Evolutionary conservation across 495 filamentous ascomycete genomes (phyloP).

Genomic region (Durotheca rogersii): DNA sequence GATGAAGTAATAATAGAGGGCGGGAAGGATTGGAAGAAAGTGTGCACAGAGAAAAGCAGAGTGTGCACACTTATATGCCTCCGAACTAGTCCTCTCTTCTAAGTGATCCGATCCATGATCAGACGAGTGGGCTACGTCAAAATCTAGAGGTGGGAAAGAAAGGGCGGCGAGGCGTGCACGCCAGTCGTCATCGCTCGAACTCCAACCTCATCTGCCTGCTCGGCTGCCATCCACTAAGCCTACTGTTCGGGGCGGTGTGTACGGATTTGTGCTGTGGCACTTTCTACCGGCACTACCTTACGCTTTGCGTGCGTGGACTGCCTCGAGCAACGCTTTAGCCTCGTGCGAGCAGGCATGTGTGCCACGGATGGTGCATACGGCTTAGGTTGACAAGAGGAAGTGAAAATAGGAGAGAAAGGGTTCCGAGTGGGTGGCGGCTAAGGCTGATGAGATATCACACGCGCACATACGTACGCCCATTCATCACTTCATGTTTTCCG

Average conservation of each 20-base stretch:
- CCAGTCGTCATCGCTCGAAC: constrained; percentile 14
- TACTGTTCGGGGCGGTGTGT: too few relatives aligned
- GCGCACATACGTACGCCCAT: too few relatives aligned
- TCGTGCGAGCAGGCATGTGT: background rate
- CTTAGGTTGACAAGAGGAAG: background rate
- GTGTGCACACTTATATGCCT: background rate
- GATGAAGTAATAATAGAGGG: background rate
- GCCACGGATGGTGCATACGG: background rate
- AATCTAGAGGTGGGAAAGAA: background rate
- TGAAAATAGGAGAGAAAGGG: background rate
- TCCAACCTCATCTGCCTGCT: background rate
- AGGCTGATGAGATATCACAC: too few relatives aligned
- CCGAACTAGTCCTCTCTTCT: background rate
- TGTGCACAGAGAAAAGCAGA: background rate
- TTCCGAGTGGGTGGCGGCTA: too few relatives aligned
- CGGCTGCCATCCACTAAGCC: too few relatives aligned
- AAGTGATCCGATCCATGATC: background rate
- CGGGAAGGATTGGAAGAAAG: background rate
- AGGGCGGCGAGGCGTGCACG: constrained; percentile 6
- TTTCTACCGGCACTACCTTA: background rate
- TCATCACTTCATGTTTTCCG: too few relatives aligned
- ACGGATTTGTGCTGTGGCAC: background rate
- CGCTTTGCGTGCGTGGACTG: constrained; percentile 8
- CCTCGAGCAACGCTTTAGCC: constrained; percentile 9
- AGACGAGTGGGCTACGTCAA: background rate